A percentile compares a stretch with the other conserved stretches of the same genome.
phyloP scores from a whole-genome alignment of 352 stramenopile species.

The Phytophthora palmivora region DNA sequence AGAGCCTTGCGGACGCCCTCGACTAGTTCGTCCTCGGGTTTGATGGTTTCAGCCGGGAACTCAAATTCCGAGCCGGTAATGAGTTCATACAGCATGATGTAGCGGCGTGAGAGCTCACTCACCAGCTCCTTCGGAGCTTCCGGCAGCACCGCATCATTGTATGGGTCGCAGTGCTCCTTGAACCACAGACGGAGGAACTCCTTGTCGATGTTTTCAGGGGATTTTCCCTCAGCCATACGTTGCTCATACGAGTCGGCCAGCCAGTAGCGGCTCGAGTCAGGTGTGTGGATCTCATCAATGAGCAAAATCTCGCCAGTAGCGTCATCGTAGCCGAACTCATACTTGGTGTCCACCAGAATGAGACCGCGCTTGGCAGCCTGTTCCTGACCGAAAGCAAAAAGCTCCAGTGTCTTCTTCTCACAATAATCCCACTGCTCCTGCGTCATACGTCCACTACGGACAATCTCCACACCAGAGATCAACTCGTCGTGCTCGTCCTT shows the following conservation, averaged over 20 bases:
- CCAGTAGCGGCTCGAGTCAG: constrained; percentile 97
- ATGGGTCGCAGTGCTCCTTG: constrained; percentile 97
- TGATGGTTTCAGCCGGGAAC: constrained; percentile 61
- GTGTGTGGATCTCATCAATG: constrained; percentile 99
- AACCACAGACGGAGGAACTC: constrained; percentile 99
- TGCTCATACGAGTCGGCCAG: constrained; percentile 91
- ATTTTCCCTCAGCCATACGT: constrained; percentile 84
- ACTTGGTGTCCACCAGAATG: constrained; percentile 99
- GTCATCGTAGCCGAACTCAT: constrained; percentile 85
- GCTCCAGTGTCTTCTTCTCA: constrained; percentile 89
- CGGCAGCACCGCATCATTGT: constrained; percentile 96
- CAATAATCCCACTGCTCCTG: constrained; percentile 97
- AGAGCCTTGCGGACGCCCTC: constrained; percentile 51
- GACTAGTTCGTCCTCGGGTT: constrained; percentile 56
- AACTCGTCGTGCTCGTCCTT: constrained; percentile 99
- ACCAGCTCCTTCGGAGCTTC: constrained; percentile 97
- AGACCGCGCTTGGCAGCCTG: constrained; percentile 93
- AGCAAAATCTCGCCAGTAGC: constrained; percentile 93
- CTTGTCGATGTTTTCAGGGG: constrained; percentile 99
- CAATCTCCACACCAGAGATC: constrained; percentile 95
- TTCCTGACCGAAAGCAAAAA: constrained; percentile 94
- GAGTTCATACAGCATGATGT: constrained; percentile 99
- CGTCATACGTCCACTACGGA: constrained; percentile 95
- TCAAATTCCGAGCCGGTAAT: constrained; percentile 97
- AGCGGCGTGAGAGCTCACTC: constrained; percentile 95